phyloP scores from a whole-genome alignment of 2,329 filamentous ascomycete species.

The Aspergillus glaucus region DNA sequence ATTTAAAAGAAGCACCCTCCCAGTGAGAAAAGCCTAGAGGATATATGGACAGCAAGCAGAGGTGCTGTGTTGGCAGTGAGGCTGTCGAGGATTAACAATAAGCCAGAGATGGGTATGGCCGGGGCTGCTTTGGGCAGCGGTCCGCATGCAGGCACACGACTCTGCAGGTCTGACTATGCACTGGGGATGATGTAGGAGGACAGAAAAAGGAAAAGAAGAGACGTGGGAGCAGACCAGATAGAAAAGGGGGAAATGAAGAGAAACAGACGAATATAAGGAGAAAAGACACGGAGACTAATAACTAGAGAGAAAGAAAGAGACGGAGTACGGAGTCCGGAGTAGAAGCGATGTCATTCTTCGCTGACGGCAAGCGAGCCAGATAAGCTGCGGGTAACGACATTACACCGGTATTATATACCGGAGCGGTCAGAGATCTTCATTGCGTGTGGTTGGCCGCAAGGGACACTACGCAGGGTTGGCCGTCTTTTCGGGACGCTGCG shows the following conservation, averaged over 20 bases:
- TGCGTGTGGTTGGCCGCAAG: neutral
- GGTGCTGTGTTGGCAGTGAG: slow-evolving; percentile 15
- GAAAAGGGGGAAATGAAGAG: neutral
- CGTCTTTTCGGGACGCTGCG: neutral
- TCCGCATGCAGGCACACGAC: slow-evolving; percentile 17
- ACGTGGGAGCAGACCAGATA: neutral
- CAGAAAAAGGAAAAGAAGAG: neutral
- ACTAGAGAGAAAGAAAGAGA: too few species aligned
- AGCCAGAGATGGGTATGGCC: neutral
- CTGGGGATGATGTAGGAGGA: neutral
- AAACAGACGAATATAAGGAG: neutral
- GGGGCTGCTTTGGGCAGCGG: neutral
- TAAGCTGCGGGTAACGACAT: neutral
- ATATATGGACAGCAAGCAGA: neutral
- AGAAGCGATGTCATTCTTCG: too few species aligned
- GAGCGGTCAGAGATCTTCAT: neutral
- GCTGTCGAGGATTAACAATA: neutral
- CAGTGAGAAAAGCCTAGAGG: neutral
- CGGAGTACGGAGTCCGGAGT: too few species aligned
- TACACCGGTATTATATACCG: neutral
- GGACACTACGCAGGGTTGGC: neutral
- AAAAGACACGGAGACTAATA: too few species aligned
- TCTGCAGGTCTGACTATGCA: slow-evolving; percentile 4
- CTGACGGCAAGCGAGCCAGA: too few species aligned
- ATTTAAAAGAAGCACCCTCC: neutral